Percentiles rank a stretch among this genome's conserved stretches.
These are phyloP conservation scores for Rosa rugosa DNA, from an alignment of 306 rosid species.

Conservation along the genomic window DNA sequence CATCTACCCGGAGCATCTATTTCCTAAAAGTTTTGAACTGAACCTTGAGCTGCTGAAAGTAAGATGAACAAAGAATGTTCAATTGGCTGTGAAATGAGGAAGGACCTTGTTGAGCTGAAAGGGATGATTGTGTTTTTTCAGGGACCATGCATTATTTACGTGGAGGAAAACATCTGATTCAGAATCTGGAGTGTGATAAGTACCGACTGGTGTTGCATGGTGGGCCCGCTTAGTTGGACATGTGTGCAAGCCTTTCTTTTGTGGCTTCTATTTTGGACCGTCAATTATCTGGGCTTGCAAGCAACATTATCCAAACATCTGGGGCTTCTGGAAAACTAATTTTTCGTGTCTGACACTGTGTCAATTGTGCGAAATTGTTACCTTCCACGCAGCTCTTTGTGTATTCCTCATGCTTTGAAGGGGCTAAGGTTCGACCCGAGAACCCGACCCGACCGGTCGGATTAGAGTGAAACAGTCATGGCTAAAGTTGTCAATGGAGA, in stretches of 20 bases:
- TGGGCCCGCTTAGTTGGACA: slow-evolving; percentile 19
- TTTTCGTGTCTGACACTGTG: slow-evolving; percentile 31
- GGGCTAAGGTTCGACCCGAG: slow-evolving; percentile 9
- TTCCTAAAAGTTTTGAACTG: slow-evolving; percentile 22
- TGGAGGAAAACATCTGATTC: slow-evolving; percentile 48
- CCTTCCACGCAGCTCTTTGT: slow-evolving; percentile 49
- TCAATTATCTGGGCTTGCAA: slow-evolving; percentile 23
- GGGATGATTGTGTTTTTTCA: slow-evolving; percentile 22
- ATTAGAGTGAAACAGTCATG: not conserved
- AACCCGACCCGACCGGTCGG: not conserved
- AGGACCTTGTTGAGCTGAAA: slow-evolving; percentile 21
- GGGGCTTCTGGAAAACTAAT: slow-evolving; percentile 1
- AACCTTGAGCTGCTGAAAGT: slow-evolving; percentile 11
- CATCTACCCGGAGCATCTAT: slow-evolving; percentile 67
- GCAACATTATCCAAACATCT: slow-evolving; percentile 47
- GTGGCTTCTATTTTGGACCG: slow-evolving; percentile 45
- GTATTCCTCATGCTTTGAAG: slow-evolving; percentile 38
- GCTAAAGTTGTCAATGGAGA: not conserved
- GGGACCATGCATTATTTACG: slow-evolving; percentile 55
- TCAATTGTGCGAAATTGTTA: slow-evolving; percentile 32
- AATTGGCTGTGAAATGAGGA: slow-evolving; percentile 11
- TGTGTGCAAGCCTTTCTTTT: slow-evolving; percentile 30
- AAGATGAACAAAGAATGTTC: slow-evolving; percentile 12
- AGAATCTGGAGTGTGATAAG: not conserved
- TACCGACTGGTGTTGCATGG: not conserved